Base-by-base conservation (phyloP, 352 stramenopile species). In the Globisporangium rhizosaccharum region DNA sequence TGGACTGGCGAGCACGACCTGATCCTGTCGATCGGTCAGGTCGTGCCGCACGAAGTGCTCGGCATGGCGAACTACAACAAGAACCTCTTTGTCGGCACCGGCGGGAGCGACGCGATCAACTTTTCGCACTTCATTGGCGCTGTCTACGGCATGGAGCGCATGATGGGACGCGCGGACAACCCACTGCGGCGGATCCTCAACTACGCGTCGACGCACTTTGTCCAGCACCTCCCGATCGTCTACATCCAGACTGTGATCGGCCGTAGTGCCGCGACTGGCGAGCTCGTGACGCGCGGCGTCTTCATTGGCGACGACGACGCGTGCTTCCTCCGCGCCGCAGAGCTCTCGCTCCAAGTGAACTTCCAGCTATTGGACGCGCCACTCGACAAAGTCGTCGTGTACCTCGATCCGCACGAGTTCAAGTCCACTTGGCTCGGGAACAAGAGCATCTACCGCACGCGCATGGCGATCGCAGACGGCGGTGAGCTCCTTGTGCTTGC, bases 21-120 rank as follows among this genome's bases (percentile, higher is more conserved):
- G 20, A 88, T 99, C 25, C 60, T 99, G 6, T 98, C 92, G 10
- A 97, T 99, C 65, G 96, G 96, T 25, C 96, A 99, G 78, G 94
- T 99, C 18, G 96, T 98, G 11, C 96, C 96, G 2, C 96, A 99
- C 62, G 96, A 99, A 73, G 96, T 98, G 33, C 97, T 97, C 85
- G 96, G 96, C 17, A 99, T 99, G 96, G 95, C 96, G n/a, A 99
- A 99, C 74, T 98, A 93, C 76, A 99, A 98, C 83, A 99, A 99
- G 75, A 99, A 99, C 68, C 77, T 99, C 20, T 98, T 99, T 66
- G 92, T 99, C 2, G 96, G 94, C 57, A 95, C 95, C n/a, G 83
- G 83, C 15, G 86, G 82, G 18, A 92, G 95, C 41, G 94, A 98
- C 26, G 91, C 93, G 0, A 98, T 99, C 71, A 98, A 99, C 78